Evolutionary conservation across 441 rosid genomes (phyloP).

Genomic region (Jatropha podagrica): DNA sequence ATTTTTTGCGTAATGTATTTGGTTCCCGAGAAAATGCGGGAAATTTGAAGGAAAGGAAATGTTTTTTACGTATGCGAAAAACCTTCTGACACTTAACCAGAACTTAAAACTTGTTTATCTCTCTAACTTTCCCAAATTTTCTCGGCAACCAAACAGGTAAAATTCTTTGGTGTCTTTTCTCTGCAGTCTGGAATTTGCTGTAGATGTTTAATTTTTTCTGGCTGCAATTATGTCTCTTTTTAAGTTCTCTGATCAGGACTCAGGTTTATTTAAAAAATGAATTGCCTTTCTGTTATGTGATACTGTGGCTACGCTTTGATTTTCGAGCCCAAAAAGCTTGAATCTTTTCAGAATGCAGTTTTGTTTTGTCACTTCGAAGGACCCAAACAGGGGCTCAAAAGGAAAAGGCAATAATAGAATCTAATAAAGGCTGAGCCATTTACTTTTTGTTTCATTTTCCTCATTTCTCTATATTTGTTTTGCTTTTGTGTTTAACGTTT

Average conservation of each 20-base stretch:
- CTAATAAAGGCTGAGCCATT: conserved; percentile 24
- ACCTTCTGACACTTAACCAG: neutral
- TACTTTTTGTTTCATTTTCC: neutral
- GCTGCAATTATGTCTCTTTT: conserved; percentile 39
- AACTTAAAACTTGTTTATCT: neutral
- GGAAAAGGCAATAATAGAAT: conserved; percentile 26
- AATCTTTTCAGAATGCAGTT: conserved; percentile 11
- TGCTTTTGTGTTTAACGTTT: neutral
- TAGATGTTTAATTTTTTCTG: neutral
- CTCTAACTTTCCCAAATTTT: conserved; percentile 1
- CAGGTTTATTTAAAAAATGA: conserved; percentile 7
- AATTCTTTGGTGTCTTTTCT: neutral
- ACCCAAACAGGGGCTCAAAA: conserved; percentile 5
- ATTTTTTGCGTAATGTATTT: neutral
- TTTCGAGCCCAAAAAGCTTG: conserved; percentile 32
- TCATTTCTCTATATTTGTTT: neutral
- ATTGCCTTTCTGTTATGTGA: conserved; percentile 6
- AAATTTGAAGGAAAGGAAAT: neutral
- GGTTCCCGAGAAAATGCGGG: conserved; percentile 3
- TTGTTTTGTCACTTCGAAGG: conserved; percentile 17
- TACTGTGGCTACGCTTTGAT: conserved; percentile 19
- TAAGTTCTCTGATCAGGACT: conserved; percentile 14
- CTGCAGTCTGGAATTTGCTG: neutral
- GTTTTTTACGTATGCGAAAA: neutral
- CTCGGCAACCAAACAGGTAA: conserved; percentile 4